Evolutionary conservation across 805 yeast genomes (phyloP).

Genomic region (Metschnikowia cerradonensis): DNA sequence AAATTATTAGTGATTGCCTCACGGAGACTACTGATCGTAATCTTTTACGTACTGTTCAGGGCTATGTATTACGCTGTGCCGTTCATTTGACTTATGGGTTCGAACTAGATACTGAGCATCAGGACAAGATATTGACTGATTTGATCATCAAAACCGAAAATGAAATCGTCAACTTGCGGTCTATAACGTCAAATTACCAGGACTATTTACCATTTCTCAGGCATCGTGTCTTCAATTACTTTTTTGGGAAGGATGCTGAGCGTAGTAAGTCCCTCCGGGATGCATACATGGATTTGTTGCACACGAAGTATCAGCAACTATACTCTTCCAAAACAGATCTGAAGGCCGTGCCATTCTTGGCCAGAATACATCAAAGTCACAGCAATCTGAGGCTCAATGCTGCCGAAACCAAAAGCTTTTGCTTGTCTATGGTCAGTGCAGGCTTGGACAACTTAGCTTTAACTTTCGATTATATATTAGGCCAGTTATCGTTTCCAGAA

Average conservation of each 20-base stretch:
- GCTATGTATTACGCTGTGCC: slow-evolving; percentile 49
- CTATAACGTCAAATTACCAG: slow-evolving; percentile 51
- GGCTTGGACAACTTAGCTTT: slow-evolving; percentile 72
- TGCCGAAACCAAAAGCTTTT: slow-evolving; percentile 55
- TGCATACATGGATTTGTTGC: slow-evolving; percentile 42
- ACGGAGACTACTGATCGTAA: slow-evolving; percentile 30
- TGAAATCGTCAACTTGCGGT: slow-evolving; percentile 51
- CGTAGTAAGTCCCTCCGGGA: slow-evolving; percentile 41
- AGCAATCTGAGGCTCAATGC: slow-evolving; percentile 28
- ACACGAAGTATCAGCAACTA: background rate
- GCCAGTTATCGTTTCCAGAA: slow-evolving; percentile 48
- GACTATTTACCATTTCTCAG: slow-evolving; percentile 52
- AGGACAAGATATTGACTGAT: slow-evolving; percentile 38
- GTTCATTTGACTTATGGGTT: slow-evolving; percentile 51
- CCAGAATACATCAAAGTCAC: slow-evolving; percentile 12
- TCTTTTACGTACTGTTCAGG: slow-evolving; percentile 42
- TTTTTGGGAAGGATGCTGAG: slow-evolving; percentile 14
- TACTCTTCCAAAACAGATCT: background rate
- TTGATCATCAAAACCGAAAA: slow-evolving; percentile 55
- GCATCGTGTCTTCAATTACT: slow-evolving; percentile 17
- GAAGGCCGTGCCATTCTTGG: background rate
- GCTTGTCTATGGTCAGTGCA: slow-evolving; percentile 75
- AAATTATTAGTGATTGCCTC: slow-evolving; percentile 1
- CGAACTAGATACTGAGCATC: slow-evolving; percentile 38
- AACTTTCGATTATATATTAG: slow-evolving; percentile 56